Conservation (phyloP, 2,329 filamentous ascomycete genomes). For the Neodidymelliopsis sp. region DNA sequence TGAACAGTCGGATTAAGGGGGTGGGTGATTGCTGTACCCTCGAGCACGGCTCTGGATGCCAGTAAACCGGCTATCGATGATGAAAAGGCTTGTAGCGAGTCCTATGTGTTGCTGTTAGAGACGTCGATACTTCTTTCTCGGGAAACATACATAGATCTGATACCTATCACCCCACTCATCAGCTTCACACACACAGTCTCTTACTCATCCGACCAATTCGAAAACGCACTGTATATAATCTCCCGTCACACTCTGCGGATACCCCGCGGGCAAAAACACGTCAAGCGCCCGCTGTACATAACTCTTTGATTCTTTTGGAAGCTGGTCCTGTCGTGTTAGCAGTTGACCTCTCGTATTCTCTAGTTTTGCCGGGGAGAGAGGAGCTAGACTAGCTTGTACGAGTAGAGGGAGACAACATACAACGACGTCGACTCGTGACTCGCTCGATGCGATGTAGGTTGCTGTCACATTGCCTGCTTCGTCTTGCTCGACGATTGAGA, state of each 20-base stretch:
- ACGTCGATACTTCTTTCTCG: not conserved
- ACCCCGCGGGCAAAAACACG: slow-evolving; percentile 87
- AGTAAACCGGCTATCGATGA: slow-evolving; percentile 82
- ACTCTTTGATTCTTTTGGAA: slow-evolving; percentile 26
- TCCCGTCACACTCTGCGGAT: slow-evolving; percentile 81
- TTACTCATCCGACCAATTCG: not conserved
- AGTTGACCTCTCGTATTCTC: too few species aligned
- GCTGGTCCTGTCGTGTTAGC: slow-evolving; percentile 15
- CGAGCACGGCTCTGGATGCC: slow-evolving; percentile 81
- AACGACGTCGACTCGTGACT: slow-evolving; percentile 57
- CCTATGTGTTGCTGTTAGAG: slow-evolving; percentile 50
- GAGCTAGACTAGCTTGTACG: too few species aligned
- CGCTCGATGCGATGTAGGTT: slow-evolving; percentile 56
- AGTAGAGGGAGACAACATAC: slow-evolving; percentile 37
- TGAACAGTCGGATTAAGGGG: slow-evolving; percentile 1
- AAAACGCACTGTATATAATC: slow-evolving; percentile 75
- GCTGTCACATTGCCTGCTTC: slow-evolving; percentile 59
- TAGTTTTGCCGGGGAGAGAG: too few species aligned
- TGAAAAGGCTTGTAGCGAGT: slow-evolving; percentile 85
- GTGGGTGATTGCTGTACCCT: slow-evolving; percentile 58
- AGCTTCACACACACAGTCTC: slow-evolving; percentile 3
- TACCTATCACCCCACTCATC: too few species aligned
- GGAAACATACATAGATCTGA: slow-evolving; percentile 68
- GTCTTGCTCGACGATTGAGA: slow-evolving; percentile 53
- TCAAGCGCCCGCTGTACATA: slow-evolving; percentile 61